phyloP scores from a whole-genome alignment of 768 basidiomycete species.

The Tulasnella sp. region DNA sequence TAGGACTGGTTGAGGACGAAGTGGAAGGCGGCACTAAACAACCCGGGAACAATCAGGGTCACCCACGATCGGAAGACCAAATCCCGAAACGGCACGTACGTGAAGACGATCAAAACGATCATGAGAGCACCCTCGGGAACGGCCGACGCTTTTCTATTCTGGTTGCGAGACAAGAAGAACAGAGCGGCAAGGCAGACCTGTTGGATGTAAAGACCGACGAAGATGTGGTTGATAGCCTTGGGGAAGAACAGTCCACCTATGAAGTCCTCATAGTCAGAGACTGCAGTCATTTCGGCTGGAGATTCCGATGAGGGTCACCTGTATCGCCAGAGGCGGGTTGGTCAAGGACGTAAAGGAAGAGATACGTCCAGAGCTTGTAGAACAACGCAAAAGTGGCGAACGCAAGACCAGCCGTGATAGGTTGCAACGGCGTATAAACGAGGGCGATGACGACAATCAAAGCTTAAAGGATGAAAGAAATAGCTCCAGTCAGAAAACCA shows the following conservation, averaged over 20 bases:
- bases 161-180: slow-evolving; percentile 75
- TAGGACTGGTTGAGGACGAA: slow-evolving; percentile 67
- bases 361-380: slow-evolving; percentile 47
- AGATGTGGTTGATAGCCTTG: slow-evolving; percentile 83
- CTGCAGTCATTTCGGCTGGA: too few species aligned
- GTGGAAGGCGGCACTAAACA: slow-evolving; percentile 53
- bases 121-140: slow-evolving; percentile 69
- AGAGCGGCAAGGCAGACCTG: slow-evolving; percentile 74
- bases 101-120: slow-evolving; percentile 73
- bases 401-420: slow-evolving; percentile 86
- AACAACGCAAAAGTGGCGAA: slow-evolving; percentile 72
- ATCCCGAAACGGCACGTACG: slow-evolving; percentile 38
- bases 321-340: slow-evolving; percentile 63
- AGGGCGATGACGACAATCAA: slow-evolving; percentile 24
- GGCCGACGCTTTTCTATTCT: slow-evolving; percentile 41
- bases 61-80: background rate
- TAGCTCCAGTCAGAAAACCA: slow-evolving; percentile 43
- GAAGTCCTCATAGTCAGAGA: background rate
- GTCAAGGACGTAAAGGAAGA: slow-evolving; percentile 70
- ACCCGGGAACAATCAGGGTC: background rate
- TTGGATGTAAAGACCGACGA: slow-evolving; percentile 88
- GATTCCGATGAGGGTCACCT: background rate
- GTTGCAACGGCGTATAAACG: slow-evolving; percentile 81
- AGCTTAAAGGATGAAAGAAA: slow-evolving; percentile 60
- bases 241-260: slow-evolving; percentile 88